Base-by-base conservation (phyloP, 345 rosid genomes). In the Mercurialis annua region DNA sequence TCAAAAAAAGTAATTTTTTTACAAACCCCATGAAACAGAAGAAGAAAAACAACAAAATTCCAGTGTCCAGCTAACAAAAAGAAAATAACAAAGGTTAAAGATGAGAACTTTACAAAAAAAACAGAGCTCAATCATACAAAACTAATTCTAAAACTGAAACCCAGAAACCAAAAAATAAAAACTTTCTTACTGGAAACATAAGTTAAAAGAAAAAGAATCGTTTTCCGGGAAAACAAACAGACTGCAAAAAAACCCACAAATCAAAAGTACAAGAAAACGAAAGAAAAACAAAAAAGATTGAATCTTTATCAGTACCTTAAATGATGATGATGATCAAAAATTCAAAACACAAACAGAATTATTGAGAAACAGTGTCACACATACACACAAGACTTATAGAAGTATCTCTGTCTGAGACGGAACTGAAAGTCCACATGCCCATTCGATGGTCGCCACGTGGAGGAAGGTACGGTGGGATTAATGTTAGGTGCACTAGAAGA, bases 361-460 rank as follows among this genome's bases (percentile, higher is more conserved):
- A n/a, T n/a, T n/a, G n/a, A n/a, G n/a, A n/a, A n/a, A n/a, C n/a
- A n/a, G n/a, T n/a, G n/a, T n/a, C n/a, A n/a, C n/a, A n/a, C n/a
- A n/a, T n/a, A n/a, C n/a, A n/a, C n/a, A n/a, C n/a, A n/a, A n/a
- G n/a, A n/a, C n/a, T n/a, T n/a, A n/a, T n/a, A n/a, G n/a, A n/a
- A n/a, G n/a, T n/a, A n/a, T n/a, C n/a, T n/a, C n/a, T n/a, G n/a
- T n/a, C n/a, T n/a, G n/a, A n/a, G n/a, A n/a, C n/a, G n/a, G n/a
- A n/a, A n/a, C n/a, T n/a, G n/a, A n/a, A n/a, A n/a, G n/a, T n/a
- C n/a, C n/a, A n/a, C n/a, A n/a, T n/a, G n/a, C n/a, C n/a, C n/a
- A n/a, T n/a, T n/a, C n/a, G 55, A 31, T 48, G 46, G 14, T 0
- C 20, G 57, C 49, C 68, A 64, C 68, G 68, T 64, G 29, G 57